Evolutionary conservation across 345 rosid genomes (phyloP), one percentile per base, ranked within the genome.

Genomic region (Eucalyptus regnans): DNA sequence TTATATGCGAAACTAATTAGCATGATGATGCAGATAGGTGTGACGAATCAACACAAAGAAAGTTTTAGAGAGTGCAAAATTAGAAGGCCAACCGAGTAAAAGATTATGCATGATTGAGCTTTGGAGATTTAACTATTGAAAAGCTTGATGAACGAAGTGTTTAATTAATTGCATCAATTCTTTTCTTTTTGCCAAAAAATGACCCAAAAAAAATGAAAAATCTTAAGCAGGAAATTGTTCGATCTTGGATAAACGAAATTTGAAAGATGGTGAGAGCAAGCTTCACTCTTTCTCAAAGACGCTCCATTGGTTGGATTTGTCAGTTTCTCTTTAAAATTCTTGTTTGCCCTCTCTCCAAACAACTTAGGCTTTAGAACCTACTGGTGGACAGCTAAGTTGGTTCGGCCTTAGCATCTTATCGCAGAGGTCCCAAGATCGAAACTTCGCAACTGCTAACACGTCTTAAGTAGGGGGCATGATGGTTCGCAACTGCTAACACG

Each of bases 281-380:
- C 29, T 23, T 0, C 5, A 9, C 62, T 25, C 29, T 56, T 56
- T 56, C 64, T 58, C 64, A 58, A 23, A 58, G 13, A 58, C 13
- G 64, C 64, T 23, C 91, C 92, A 54, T 41, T n/a, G 9, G 50
- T 46, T 87, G 94, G 89, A 88, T 66, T 95, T 87, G 91, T 89
- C 90, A 96, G 88, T 91, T 94, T 12, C 96, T 95, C 31, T 95
- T 92, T 3, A 95, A 96, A 88, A 92, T 96, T 89, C 93, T 97
- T 29, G 99, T 94, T 49, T 97, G 97, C 89, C 99, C 98, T 71
- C 94, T 96, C 90, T 94, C 97, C 86, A 96, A 96, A 89, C 95
- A 95, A 87, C 20, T 20, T 49, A 49, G 41, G 41, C 41, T 33
- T 33, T 33, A 33, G 37, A 33, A 33, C 37, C 3, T 3, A 33